Conservation (phyloP, 441 rosid genomes). For the Hura crepitans region DNA sequence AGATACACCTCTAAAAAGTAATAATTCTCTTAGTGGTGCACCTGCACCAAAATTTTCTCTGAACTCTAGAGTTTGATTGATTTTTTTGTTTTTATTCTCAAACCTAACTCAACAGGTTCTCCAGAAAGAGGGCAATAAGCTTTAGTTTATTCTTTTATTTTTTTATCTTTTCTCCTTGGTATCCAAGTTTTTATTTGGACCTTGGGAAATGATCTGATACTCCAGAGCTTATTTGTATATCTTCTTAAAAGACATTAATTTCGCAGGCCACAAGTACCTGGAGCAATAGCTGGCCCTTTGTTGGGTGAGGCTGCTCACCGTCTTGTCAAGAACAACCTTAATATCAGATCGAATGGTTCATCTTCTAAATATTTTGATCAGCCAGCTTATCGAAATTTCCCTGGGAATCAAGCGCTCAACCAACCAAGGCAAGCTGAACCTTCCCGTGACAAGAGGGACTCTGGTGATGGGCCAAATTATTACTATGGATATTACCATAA, state of each 20-base stretch:
- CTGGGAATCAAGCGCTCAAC: slow-evolving; percentile 37
- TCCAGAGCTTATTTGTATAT: neutral
- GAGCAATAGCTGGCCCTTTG: slow-evolving; percentile 64
- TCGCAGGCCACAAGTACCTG: slow-evolving; percentile 70
- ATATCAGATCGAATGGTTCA: slow-evolving; percentile 55
- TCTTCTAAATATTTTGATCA: slow-evolving; percentile 46
- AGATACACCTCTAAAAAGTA: too few relatives aligned
- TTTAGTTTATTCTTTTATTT: neutral
- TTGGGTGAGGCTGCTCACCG: slow-evolving; percentile 98
- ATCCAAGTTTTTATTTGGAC: neutral
- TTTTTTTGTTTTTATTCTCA: neutral
- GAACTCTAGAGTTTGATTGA: neutral
- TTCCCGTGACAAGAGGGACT: slow-evolving; percentile 51
- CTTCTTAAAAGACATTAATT: neutral
- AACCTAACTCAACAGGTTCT: too few relatives aligned
- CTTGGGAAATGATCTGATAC: neutral
- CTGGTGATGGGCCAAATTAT: slow-evolving; percentile 38
- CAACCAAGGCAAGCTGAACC: slow-evolving; percentile 63
- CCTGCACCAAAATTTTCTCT: neutral
- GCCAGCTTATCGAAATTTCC: slow-evolving; percentile 33
- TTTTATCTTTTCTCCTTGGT: neutral
- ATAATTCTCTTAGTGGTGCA: neutral
- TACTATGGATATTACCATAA: slow-evolving; percentile 40
- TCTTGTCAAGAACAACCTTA: slow-evolving; percentile 84
- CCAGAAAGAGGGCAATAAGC: neutral